Base-by-base conservation (phyloP, 805 yeast species). In the Metschnikowia picachoensis region DNA sequence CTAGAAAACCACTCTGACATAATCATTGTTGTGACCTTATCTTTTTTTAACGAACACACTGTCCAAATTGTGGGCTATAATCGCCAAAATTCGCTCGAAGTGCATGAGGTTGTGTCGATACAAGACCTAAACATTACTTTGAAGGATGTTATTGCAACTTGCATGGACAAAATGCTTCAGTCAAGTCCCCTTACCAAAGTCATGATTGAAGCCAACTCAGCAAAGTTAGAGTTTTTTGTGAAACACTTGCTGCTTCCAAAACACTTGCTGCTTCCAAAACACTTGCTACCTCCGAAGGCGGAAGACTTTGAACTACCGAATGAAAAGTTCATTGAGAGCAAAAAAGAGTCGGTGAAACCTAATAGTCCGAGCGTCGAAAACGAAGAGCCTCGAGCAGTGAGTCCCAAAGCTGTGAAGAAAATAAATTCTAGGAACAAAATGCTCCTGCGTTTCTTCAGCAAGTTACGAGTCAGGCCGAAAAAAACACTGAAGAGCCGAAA, bases 11-110 rank as follows among this genome's bases (percentile, higher is more conserved):
- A 58, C 42, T 55, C 57, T 34, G 59, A 66, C 13, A 60, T 82
- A 15, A 71, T 67, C 46, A 70, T 77, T 4, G 79, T 79, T 0
- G 57, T 83, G n/a, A 71, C 74, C 35, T 77, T 80, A 0, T 65
- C 66, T 30, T 69, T 75, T 37, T 50, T 64, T 8, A 70, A 68
- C 20, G 73, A 68, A 10, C 48, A 52, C 27, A 53, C 55, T 2
- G 41, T 52, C 16, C 49, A 46, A 14, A 35, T 55, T 17, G 16
- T 27, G 15, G 58, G 57, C 5, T 43, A 36, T 31, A 46, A 44
- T 25, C 42, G 55, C 10, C 47, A 50, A 32, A 40, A 34, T 39
- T 48, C 40, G 43, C 47, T 57, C 15, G 52, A 52, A 13, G 36
- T 60, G 8, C 58, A 60, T 34, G 66, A 62, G 25, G 53, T 59